These are phyloP conservation scores for Croton laevigatus DNA, from an alignment of 441 rosid species.

Conservation along the genomic window DNA sequence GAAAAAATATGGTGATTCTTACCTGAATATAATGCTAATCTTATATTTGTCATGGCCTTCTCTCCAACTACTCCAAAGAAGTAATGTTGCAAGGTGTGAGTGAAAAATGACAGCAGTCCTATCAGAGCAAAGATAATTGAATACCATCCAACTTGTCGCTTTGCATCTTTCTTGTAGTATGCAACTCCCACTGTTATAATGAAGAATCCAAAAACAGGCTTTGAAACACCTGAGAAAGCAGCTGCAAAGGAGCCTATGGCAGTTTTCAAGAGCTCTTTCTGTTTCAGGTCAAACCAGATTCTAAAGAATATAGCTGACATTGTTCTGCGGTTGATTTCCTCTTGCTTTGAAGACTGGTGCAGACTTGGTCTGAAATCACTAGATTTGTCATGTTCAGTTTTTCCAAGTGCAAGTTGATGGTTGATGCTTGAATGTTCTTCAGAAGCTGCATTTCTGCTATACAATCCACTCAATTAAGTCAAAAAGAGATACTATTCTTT, in stretches of 20 bases:
- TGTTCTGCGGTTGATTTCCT: slow-evolving; percentile 19
- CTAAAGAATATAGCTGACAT: slow-evolving; percentile 42
- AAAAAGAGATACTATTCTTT: background rate
- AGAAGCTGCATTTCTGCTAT: slow-evolving; percentile 25
- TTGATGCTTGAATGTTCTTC: slow-evolving; percentile 23
- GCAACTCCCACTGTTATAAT: slow-evolving; percentile 61
- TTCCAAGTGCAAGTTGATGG: slow-evolving; percentile 19
- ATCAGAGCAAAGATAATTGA: slow-evolving; percentile 45
- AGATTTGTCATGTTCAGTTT: slow-evolving; percentile 20
- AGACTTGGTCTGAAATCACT: slow-evolving; percentile 10
- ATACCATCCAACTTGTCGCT: slow-evolving; percentile 38
- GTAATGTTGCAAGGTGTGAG: slow-evolving; percentile 66
- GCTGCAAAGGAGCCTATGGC: slow-evolving; percentile 57
- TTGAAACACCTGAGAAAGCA: slow-evolving; percentile 66
- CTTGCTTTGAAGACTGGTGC: slow-evolving; percentile 24
- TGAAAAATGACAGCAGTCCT: slow-evolving; percentile 54
- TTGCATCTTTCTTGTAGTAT: slow-evolving; percentile 42
- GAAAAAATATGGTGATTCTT: slow-evolving; percentile 13
- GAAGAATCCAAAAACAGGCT: slow-evolving; percentile 63
- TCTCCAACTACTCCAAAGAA: slow-evolving; percentile 65
- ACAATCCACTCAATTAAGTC: slow-evolving; percentile 16
- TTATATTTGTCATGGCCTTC: slow-evolving; percentile 62
- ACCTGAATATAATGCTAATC: slow-evolving; percentile 60
- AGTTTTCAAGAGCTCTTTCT: slow-evolving; percentile 39
- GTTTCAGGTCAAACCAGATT: slow-evolving; percentile 53